Evolutionary conservation across 164 flowering plant genomes (phyloP).

Genomic region (Macadamia integrifolia): DNA sequence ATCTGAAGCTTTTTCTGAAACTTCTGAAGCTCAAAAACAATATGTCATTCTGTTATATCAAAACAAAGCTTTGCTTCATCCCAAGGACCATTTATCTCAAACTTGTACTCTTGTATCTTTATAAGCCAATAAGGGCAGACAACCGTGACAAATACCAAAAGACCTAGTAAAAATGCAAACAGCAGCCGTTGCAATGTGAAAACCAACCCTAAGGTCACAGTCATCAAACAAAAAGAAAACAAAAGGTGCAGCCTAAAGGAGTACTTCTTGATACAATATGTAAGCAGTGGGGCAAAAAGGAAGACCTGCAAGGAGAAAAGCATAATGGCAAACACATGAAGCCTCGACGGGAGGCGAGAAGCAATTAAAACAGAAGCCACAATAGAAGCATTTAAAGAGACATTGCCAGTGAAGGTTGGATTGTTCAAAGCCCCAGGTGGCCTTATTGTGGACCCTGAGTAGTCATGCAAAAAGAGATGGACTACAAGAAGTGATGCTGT

Average conservation of each 20-base stretch:
- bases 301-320: slow-evolving; percentile 88
- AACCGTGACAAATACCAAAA: slow-evolving; percentile 60
- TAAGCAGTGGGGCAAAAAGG: slow-evolving; percentile 84
- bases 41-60: slow-evolving; percentile 66
- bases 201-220: slow-evolving; percentile 44
- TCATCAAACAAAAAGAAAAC: slow-evolving; percentile 63
- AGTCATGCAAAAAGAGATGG: slow-evolving; percentile 92
- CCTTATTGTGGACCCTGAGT: slow-evolving; percentile 65
- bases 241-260: slow-evolving; percentile 61
- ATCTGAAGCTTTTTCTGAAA: too few relatives aligned
- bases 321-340: slow-evolving; percentile 78
- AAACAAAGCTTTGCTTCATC: slow-evolving; percentile 99
- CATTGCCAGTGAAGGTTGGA: slow-evolving; percentile 70
- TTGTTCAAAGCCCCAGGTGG: slow-evolving; percentile 69
- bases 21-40: neutral
- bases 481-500: slow-evolving; percentile 60
- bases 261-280: slow-evolving; percentile 68
- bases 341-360: slow-evolving; percentile 87
- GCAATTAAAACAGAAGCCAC: slow-evolving; percentile 91
- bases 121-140: slow-evolving; percentile 96
- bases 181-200: slow-evolving; percentile 46
- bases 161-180: slow-evolving; percentile 46
- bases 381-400: slow-evolving; percentile 84
- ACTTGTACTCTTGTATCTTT: slow-evolving; percentile 80
- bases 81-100: slow-evolving; percentile 99